phyloP scores from a whole-genome alignment of 169 alveolate genomes.

The Eimeria brunetti region DNA sequence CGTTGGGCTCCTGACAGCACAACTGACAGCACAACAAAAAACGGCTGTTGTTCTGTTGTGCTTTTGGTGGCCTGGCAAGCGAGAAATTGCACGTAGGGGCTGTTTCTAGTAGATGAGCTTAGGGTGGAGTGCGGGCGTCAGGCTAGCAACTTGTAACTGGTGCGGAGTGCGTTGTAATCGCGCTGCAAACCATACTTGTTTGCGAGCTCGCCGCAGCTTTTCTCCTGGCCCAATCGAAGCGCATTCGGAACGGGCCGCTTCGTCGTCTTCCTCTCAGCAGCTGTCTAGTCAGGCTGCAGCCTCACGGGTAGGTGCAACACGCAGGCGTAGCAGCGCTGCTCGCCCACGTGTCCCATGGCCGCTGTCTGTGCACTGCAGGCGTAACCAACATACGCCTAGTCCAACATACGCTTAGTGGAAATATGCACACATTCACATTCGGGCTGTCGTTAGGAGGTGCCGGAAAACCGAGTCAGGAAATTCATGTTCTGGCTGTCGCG shows the following conservation, averaged over 20 bases:
- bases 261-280: conserved; percentile 53
- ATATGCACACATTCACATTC: background rate
- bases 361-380: background rate
- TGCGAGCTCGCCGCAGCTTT: conserved; percentile 1
- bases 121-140: background rate
- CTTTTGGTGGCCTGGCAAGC: background rate
- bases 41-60: background rate
- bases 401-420: background rate
- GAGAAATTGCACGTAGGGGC: background rate
- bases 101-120: background rate
- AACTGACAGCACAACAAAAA: background rate
- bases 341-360: background rate
- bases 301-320: conserved; percentile 12
- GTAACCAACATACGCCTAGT: too few relatives aligned
- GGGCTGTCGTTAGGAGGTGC: background rate
- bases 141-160: background rate
- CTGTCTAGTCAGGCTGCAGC: conserved; percentile 2
- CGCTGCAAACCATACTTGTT: background rate
- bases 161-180: background rate
- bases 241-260: background rate
- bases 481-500: background rate
- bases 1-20: background rate
- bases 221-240: conserved; percentile 54
- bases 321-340: background rate
- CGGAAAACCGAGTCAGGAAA: background rate